phyloP scores from a whole-genome alignment of 805 yeast species.

The Starmerella asiatica region DNA sequence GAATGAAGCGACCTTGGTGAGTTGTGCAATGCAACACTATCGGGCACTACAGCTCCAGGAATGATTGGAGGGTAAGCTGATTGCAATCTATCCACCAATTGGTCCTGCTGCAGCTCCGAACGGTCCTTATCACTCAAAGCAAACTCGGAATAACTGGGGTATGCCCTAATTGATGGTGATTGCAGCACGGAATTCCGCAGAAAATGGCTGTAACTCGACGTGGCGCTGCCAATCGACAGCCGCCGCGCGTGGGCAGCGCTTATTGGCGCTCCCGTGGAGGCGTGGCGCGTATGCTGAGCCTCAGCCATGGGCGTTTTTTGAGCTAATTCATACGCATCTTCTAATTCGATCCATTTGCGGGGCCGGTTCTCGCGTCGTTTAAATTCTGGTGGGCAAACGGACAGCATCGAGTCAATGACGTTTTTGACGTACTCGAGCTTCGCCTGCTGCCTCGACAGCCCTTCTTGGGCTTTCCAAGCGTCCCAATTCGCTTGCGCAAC shows the following conservation, averaged over 20 bases:
- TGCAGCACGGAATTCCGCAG: constrained; percentile 14
- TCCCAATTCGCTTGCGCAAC: constrained; percentile 65
- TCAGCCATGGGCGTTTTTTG: neutral
- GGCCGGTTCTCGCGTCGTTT: constrained; percentile 39
- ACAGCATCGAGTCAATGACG: constrained; percentile 54
- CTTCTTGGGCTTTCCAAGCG: constrained; percentile 70
- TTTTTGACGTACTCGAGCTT: constrained; percentile 55
- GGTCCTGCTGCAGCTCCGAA: constrained; percentile 16
- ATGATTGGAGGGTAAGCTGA: constrained; percentile 14
- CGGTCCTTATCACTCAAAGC: constrained; percentile 21
- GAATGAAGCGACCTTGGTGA: neutral
- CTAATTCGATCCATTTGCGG: constrained; percentile 49
- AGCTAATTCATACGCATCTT: constrained; percentile 47
- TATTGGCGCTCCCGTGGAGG: neutral
- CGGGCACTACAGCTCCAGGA: constrained; percentile 12
- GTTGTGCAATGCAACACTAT: neutral
- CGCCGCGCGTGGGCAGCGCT: constrained; percentile 12
- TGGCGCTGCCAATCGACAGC: constrained; percentile 14
- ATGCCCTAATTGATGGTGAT: constrained; percentile 4
- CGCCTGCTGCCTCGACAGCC: constrained; percentile 55
- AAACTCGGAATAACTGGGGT: constrained; percentile 18
- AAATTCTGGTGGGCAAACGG: constrained; percentile 36
- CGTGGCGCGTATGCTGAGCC: neutral
- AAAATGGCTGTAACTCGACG: constrained; percentile 21
- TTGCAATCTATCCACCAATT: constrained; percentile 13